Evolutionary conservation across 2,329 filamentous ascomycete species (phyloP).

Genomic region (Calonectria montana): DNA sequence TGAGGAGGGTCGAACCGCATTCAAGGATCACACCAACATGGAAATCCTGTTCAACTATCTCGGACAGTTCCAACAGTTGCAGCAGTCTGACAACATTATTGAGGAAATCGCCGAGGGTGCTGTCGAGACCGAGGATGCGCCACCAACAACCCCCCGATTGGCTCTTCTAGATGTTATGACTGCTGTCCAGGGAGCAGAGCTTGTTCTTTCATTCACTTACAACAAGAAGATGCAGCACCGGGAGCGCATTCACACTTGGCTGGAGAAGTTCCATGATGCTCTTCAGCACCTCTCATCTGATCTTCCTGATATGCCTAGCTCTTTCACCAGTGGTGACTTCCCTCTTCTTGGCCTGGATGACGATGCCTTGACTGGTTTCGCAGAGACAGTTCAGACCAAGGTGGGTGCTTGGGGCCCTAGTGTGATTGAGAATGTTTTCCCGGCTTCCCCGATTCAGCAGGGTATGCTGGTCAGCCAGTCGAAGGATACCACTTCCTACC

Average conservation of each 20-base stretch:
- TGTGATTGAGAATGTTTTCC: conserved; percentile 19
- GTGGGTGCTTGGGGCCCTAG: neutral
- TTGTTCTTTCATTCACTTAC: neutral
- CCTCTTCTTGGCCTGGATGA: neutral
- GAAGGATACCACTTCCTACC: conserved; percentile 14
- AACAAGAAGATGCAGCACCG: neutral
- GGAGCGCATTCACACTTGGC: neutral
- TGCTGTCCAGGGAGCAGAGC: neutral
- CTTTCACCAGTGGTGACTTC: neutral
- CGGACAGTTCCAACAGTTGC: conserved; percentile 37
- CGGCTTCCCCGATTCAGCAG: conserved; percentile 30
- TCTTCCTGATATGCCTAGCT: neutral
- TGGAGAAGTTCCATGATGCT: neutral
- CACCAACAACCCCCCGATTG: neutral
- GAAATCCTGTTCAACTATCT: conserved; percentile 41
- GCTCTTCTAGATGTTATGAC: neutral
- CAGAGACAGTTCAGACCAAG: neutral
- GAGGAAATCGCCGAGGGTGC: neutral
- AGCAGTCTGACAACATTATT: conserved; percentile 17
- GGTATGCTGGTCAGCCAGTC: conserved; percentile 25
- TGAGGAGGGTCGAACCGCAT: conserved; percentile 38
- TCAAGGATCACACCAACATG: conserved; percentile 45
- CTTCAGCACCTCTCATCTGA: neutral
- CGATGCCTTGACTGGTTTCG: neutral
- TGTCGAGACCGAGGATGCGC: neutral